Evolutionary conservation across 2,329 filamentous ascomycete species (phyloP).

Genomic region (Nothophaeocryptopus gaeumannii): DNA sequence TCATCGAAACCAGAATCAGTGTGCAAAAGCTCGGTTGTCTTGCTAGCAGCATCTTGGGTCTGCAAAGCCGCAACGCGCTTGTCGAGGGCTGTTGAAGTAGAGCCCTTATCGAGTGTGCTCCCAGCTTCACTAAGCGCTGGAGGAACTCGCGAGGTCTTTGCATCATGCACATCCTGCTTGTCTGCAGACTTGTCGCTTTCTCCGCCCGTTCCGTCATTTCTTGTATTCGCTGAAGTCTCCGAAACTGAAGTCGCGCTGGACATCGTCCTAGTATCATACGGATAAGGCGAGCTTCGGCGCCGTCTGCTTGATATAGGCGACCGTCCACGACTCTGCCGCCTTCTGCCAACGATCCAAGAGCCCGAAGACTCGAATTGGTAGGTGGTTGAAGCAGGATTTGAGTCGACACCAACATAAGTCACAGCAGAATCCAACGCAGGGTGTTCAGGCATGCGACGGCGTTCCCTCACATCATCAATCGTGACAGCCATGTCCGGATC

Average conservation of each 20-base stretch:
- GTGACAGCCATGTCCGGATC: conserved; percentile 45
- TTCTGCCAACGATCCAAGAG: conserved; percentile 42
- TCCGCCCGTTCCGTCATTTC: background rate
- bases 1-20: conserved; percentile 41
- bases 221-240: conserved; percentile 11
- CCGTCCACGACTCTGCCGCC: conserved; percentile 32
- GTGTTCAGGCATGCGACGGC: conserved; percentile 14
- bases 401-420: conserved; percentile 35
- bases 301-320: conserved; percentile 36
- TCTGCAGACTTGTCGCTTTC: conserved; percentile 6
- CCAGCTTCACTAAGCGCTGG: background rate
- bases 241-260: conserved; percentile 32
- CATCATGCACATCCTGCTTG: conserved; percentile 4
- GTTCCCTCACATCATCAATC: conserved; percentile 42
- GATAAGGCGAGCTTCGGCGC: conserved; percentile 35
- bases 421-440: conserved; percentile 22
- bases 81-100: background rate
- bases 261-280: conserved; percentile 20
- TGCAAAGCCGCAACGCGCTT: conserved; percentile 2
- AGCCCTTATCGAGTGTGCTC: background rate
- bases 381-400: conserved; percentile 43
- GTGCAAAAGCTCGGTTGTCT: conserved; percentile 24
- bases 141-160: background rate
- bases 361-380: conserved; percentile 44
- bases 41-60: background rate